Base-by-base conservation (phyloP, 352 stramenopile genomes). In the Pythium plurisporium region DNA sequence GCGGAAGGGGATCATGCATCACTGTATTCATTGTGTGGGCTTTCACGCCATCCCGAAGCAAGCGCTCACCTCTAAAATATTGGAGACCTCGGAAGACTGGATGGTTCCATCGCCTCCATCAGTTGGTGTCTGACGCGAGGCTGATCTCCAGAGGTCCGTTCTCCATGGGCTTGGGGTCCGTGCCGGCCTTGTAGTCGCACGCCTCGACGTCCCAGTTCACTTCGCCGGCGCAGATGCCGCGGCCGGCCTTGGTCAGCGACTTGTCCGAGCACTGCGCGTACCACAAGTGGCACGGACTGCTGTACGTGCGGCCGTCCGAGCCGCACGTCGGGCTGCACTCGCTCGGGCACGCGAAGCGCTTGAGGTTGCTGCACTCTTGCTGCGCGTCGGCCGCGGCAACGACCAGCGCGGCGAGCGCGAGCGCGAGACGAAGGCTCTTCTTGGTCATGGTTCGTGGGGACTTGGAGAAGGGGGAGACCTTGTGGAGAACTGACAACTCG, bases 301-400 rank as follows among this genome's bases (percentile, higher is more conserved):
- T 34, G 57, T 81, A 81, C 25, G 72, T 79, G 59, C 65, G 55
- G 33, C 61, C 70, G 27, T 83, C 49, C 8, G 74, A 83, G 31
- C 62, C 74, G 42, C 74, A 83, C 2, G 76, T 63, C 19, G 69
- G 69, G 11, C 14, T n/a, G 33, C 65, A 76, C 40, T 70, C 61
- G 27, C 55, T 50, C 20, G 57, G 68, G 53, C 73, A 80, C 44
- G 38, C 37, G 17, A 47, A 57, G 25, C 38, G 14, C 15, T 25
- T 36, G n/a, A 43, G 34, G 34, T 56, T 29, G 11, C 14, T 41
- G 49, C 49, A 57, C 22, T 57, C 26, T 17, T 57, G 37, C 37
- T 48, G 49, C n/a, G 49, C 49, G 19, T 31, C 2, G 4, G 48
- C n/a, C 7, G 29, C 45, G 19, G 4, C 20, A 15, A 19, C n/a